Evolutionary conservation across 2,329 filamentous ascomycete genomes (phyloP).

Genomic region (Colletotrichum shisoi): DNA sequence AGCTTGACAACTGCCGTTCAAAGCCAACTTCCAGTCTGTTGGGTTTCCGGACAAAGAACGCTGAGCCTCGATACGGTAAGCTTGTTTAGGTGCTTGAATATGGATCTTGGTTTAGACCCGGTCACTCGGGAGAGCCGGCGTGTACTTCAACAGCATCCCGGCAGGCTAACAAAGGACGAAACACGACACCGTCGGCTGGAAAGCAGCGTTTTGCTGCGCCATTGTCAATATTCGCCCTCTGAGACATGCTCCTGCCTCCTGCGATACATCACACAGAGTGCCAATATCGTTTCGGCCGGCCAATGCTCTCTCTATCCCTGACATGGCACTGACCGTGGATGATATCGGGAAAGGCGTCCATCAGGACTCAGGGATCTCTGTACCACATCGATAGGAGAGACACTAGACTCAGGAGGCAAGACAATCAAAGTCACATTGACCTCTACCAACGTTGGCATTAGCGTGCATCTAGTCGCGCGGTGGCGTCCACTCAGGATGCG

Average conservation of each 20-base stretch:
- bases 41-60: conserved; percentile 19
- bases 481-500: conserved; percentile 34
- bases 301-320: neutral
- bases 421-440: neutral
- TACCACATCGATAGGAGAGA: neutral
- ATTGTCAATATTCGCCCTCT: conserved; percentile 4
- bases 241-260: conserved; percentile 9
- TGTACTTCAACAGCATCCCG: neutral
- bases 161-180: conserved; percentile 26
- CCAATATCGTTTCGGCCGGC: neutral
- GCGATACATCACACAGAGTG: neutral
- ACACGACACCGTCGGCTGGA: conserved; percentile 17
- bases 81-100: neutral
- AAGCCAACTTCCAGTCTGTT: neutral
- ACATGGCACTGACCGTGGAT: neutral
- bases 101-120: conserved; percentile 15
- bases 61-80: conserved; percentile 20
- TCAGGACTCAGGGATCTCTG: neutral
- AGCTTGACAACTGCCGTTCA: conserved; percentile 9
- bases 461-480: conserved; percentile 4
- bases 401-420: neutral
- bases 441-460: conserved; percentile 26
- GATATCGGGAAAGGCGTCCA: neutral
- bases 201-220: conserved; percentile 11
- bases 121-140: conserved; percentile 14